phyloP scores from a whole-genome alignment of 305 asterid species.

The Caryopteris hybrid region DNA sequence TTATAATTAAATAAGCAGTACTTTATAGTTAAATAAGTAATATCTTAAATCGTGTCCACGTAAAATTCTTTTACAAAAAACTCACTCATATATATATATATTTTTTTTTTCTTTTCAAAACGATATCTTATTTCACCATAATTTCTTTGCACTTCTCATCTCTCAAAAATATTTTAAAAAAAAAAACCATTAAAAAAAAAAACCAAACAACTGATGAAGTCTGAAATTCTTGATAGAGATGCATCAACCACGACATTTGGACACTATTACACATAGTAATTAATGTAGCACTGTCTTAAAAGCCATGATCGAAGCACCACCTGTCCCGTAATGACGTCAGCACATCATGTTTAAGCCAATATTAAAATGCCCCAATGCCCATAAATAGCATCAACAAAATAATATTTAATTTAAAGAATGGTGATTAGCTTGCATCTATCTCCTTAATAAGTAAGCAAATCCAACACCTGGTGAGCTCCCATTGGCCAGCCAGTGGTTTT shows the following conservation, averaged over 20 bases:
- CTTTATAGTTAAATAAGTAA: too few species aligned
- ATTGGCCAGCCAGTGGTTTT: constrained; percentile 31
- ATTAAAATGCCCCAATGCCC: constrained; percentile 15
- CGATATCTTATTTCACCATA: too few species aligned
- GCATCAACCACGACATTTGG: constrained; percentile 13
- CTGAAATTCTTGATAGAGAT: constrained; percentile 15
- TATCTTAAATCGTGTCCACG: too few species aligned
- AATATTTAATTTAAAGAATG: constrained; percentile 10
- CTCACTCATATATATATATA: too few species aligned
- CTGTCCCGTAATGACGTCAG: constrained; percentile 36
- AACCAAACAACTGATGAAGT: not conserved
- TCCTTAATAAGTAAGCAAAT: constrained; percentile 36
- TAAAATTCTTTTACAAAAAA: too few species aligned
- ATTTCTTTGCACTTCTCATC: too few species aligned
- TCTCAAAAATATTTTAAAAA: too few species aligned
- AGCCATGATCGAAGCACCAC: constrained; percentile 23
- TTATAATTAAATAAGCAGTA: too few species aligned
- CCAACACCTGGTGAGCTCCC: constrained; percentile 23
- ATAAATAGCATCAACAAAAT: constrained; percentile 27
- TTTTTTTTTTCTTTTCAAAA: too few species aligned
- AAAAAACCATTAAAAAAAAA: too few species aligned
- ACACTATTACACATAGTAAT: not conserved
- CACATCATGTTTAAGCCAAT: constrained; percentile 18
- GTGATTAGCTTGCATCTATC: constrained; percentile 29
- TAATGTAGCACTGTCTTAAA: constrained; percentile 14